These are phyloP conservation scores for Leptographium radiaticola DNA, from an alignment of 2,329 filamentous ascomycete species.

Conservation along the genomic window DNA sequence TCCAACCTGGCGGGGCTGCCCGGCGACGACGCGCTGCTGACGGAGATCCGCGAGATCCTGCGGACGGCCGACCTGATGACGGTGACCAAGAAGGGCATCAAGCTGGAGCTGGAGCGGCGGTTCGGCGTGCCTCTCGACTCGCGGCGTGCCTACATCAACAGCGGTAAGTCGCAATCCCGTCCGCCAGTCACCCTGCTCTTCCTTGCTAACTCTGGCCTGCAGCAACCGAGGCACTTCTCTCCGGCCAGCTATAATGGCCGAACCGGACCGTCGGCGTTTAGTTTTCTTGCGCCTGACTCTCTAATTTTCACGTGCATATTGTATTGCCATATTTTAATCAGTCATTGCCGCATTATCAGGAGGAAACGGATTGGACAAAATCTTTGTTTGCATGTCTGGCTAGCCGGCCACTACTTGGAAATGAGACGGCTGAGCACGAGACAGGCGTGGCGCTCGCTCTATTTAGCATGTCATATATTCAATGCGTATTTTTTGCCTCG, in stretches of 20 bases:
- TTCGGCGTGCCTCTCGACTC: slow-evolving; percentile 79
- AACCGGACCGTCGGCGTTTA: not conserved
- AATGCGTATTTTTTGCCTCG: not conserved
- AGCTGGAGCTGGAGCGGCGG: slow-evolving; percentile 78
- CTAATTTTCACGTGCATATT: slow-evolving; percentile 1
- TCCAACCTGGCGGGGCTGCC: slow-evolving; percentile 63
- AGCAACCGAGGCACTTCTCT: slow-evolving; percentile 70
- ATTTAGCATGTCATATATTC: not conserved
- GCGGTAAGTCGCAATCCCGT: slow-evolving; percentile 46
- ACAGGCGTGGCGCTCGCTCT: not conserved
- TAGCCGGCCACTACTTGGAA: not conserved
- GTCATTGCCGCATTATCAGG: slow-evolving; percentile 7
- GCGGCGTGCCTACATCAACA: slow-evolving; percentile 88
- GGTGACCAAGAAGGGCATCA: slow-evolving; percentile 97
- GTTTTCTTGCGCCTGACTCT: not conserved
- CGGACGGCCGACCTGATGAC: slow-evolving; percentile 90
- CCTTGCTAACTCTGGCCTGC: not conserved
- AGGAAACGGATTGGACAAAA: slow-evolving; percentile 1
- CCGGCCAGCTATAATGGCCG: slow-evolving; percentile 50
- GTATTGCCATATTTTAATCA: not conserved
- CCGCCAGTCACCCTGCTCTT: not conserved
- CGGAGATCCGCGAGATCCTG: slow-evolving; percentile 90
- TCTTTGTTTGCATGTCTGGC: not conserved
- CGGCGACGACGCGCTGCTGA: slow-evolving; percentile 75
- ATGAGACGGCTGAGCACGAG: not conserved